A percentile compares a stretch with the other conserved stretches of the same genome.
phyloP scores from a whole-genome alignment of 164 flowering plant species.

The Saururus chinensis region DNA sequence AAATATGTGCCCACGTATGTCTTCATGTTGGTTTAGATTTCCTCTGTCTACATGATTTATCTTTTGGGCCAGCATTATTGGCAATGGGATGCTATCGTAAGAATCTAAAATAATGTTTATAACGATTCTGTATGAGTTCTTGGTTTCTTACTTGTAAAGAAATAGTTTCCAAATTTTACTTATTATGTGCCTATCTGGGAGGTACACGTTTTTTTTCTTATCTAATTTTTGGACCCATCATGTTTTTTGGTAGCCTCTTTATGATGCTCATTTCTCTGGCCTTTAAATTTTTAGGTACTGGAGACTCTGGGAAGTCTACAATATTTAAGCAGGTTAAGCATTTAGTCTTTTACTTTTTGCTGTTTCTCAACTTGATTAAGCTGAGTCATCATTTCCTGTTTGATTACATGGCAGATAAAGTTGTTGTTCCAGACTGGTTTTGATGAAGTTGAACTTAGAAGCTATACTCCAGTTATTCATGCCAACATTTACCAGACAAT shows the following conservation, averaged over 20 bases:
- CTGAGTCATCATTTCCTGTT: not conserved
- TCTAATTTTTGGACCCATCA: no score
- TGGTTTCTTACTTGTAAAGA: no score
- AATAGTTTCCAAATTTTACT: no score
- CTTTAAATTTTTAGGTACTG: slow-evolving; percentile 49
- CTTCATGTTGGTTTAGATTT: no score
- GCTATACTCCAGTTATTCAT: slow-evolving; percentile 81
- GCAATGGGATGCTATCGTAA: no score
- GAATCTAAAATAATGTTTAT: no score
- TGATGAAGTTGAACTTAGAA: slow-evolving; percentile 80
- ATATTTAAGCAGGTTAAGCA: slow-evolving; percentile 88
- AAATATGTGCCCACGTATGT: no score
- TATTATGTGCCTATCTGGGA: no score
- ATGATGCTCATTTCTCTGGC: not conserved
- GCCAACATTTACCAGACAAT: slow-evolving; percentile 98
- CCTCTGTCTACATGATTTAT: no score
- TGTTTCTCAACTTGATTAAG: not conserved
- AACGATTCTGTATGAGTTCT: no score
- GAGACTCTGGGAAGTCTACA: slow-evolving; percentile 97
- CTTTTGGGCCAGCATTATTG: no score
- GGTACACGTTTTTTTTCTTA: no score
- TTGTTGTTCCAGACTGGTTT: slow-evolving; percentile 94
- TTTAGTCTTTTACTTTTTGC: not conserved
- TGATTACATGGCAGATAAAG: slow-evolving; percentile 59
- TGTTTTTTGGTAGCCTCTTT: not conserved